Base-by-base conservation (phyloP, 192 early-diverging fungal genomes). In the Borealophlyctis nickersoniae region DNA sequence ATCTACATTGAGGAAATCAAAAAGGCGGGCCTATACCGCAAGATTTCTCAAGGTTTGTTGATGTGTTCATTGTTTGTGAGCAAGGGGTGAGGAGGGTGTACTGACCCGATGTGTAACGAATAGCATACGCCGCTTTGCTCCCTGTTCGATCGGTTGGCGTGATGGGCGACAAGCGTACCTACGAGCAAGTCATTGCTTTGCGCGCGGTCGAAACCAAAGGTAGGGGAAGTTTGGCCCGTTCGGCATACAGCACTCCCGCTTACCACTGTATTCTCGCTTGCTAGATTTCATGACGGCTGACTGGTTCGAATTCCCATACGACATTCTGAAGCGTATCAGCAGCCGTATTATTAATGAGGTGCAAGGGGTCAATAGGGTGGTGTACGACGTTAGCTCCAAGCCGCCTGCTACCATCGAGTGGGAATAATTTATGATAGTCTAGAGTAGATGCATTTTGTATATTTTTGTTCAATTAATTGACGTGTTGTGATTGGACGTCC, bases 1-100 rank as follows among this genome's bases (percentile, higher is more conserved):
- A 98, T 98, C 67, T 97, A 93, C 80, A 98, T 98, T 78, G 92
- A 96, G 67, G 96, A 99, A 75, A 99, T 99, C 78, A 96, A 95
- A 83, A 91, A 92, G 77, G 92, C 92, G 33, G 95, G 94, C 2
- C 85, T 94, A 32, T 99, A 99, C 81, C 87, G 93, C 65, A 87
- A 95, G 74, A 99, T 97, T 67, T 89, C 94, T 31, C 96, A 99
- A 82, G 75, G 76, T 79, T 39, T 11, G 64, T 49, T 3, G 2
- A 14, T 3, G 19, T 9, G 36, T 7, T 62, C 19, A 3, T 7
- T 62, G 32, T 50, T 30, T 33, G 32, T 65, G 23, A 13, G 58
- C 35, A n/a, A 28, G 65, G 14, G 14, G 28, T 26, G 39, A 13
- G 39, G 39, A 45, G 19, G 19, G 7, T 45, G 19, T 45, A 19